Base-by-base conservation (phyloP, 768 basidiomycete genomes). In the Mrakia gelida region DNA sequence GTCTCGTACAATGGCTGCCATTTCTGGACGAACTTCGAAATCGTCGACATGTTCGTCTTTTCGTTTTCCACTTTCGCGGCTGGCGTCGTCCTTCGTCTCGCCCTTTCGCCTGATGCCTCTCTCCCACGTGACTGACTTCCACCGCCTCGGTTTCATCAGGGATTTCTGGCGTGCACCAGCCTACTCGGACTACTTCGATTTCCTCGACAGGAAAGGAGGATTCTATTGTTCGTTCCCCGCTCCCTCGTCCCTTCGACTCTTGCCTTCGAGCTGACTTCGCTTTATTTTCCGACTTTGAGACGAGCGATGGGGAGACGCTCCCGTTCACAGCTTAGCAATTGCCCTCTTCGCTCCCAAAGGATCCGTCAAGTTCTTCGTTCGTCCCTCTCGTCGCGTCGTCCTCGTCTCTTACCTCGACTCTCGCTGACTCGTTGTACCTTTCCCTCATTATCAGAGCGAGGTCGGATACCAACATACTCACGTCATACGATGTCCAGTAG, bases 21-120 rank as follows among this genome's bases (percentile, higher is more conserved):
- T 93, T 92, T 93, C 86, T 95, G 93, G 93, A 92, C 90, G 80
- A 97, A 95, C 84, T 96, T 96, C 81, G 94, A 96, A 83, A 96
- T 97, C 79, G 94, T 71, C 23, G 88, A 90, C 81, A 87, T 95
- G 79, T 59, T 59, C 59, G 59, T 15, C 54, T 21, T 11, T 28
- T 59, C 59, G n/a, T 8, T 59, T 15, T 56, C 52, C 15, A 8
- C 52, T 26, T n/a, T 26, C 3, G 26, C 56, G n/a, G n/a, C n/a
- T n/a, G n/a, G 23, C 56, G 23, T 56, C 56, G 3, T 26, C n/a
- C n/a, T n/a, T n/a, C n/a, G n/a, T n/a, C n/a, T n/a, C 56, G n/a
- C 56, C 56, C 23, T 11, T 56, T n/a, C 23, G n/a, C 23, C 56
- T n/a, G n/a, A n/a, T n/a, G n/a, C n/a, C n/a, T n/a, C n/a, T n/a